Percentiles rank a stretch among this genome's conserved stretches.
Conservation (phyloP, 495 filamentous ascomycete species). For the Echria macrotheca region DNA sequence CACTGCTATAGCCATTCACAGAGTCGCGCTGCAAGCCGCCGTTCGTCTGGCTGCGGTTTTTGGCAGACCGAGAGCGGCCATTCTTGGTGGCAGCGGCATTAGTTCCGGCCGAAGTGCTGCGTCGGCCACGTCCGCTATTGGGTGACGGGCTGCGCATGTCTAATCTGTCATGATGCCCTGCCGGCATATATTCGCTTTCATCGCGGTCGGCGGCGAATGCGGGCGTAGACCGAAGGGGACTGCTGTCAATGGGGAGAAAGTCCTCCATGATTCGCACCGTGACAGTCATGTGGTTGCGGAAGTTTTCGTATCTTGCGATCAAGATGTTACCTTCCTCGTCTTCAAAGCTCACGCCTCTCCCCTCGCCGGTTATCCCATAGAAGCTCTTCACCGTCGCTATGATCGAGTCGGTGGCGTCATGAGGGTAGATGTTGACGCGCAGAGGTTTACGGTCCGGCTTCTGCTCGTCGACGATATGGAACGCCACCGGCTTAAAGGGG, state of each 20-base stretch:
- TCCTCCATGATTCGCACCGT: constrained; percentile 81
- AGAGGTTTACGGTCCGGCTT: no score
- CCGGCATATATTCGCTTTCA: no score
- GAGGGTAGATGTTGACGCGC: constrained; percentile 83
- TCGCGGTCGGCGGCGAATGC: no score
- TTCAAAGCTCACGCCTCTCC: constrained; percentile 82
- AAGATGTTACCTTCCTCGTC: constrained; percentile 79
- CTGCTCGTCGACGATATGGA: no score
- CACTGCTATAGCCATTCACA: constrained; percentile 69
- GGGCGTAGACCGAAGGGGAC: no score
- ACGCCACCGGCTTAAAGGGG: no score
- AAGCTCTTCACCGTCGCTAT: constrained; percentile 96
- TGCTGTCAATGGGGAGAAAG: constrained; percentile 42
- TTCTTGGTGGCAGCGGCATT: constrained; percentile 46
- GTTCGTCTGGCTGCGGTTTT: constrained; percentile 66
- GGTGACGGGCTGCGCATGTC: constrained; percentile 83
- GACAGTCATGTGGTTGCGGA: constrained; percentile 81
- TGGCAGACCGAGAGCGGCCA: constrained; percentile 59
- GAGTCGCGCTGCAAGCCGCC: no score
- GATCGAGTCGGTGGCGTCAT: constrained; percentile 94
- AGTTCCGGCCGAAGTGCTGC: constrained; percentile 66
- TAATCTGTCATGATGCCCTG: no score
- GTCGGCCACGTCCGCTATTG: constrained; percentile 61
- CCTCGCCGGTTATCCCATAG: constrained; percentile 75
- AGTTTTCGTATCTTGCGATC: constrained; percentile 93